Percentiles rank a stretch among this genome's conserved stretches.
phyloP scores from a whole-genome alignment of 345 rosid genomes.

The Pelargonium nanum region DNA sequence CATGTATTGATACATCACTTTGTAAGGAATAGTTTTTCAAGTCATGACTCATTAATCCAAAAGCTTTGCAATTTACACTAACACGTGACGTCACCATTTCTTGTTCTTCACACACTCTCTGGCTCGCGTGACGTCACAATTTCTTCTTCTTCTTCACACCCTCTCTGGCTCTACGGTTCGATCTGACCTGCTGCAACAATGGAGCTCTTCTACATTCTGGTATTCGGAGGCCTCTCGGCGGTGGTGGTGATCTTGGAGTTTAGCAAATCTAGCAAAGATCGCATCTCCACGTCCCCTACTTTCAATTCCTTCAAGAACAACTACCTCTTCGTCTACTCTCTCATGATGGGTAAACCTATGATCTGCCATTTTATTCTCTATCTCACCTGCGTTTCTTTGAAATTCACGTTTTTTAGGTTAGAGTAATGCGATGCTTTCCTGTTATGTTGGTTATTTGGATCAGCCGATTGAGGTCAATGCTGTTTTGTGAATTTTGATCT shows the following conservation, averaged over 20 bases:
- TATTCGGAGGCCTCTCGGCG: constrained; percentile 53
- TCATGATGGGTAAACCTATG: constrained; percentile 65
- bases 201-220: constrained; percentile 61
- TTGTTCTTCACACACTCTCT: no score
- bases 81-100: no score
- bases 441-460: background rate
- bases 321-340: constrained; percentile 78
- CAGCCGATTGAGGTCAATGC: background rate
- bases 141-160: background rate
- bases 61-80: no score
- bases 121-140: no score
- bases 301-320: constrained; percentile 84
- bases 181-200: constrained; percentile 16
- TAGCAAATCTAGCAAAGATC: constrained; percentile 61
- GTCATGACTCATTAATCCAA: no score
- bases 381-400: background rate
- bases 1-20: no score
- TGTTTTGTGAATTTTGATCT: background rate
- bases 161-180: no score
- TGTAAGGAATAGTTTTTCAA: no score
- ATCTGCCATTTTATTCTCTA: constrained; percentile 1
- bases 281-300: constrained; percentile 59
- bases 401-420: constrained; percentile 1
- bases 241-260: constrained; percentile 62
- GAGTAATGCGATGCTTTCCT: background rate